Evolutionary conservation across 441 rosid species (phyloP).

Genomic region (Cnidoscolus chayamansa): DNA sequence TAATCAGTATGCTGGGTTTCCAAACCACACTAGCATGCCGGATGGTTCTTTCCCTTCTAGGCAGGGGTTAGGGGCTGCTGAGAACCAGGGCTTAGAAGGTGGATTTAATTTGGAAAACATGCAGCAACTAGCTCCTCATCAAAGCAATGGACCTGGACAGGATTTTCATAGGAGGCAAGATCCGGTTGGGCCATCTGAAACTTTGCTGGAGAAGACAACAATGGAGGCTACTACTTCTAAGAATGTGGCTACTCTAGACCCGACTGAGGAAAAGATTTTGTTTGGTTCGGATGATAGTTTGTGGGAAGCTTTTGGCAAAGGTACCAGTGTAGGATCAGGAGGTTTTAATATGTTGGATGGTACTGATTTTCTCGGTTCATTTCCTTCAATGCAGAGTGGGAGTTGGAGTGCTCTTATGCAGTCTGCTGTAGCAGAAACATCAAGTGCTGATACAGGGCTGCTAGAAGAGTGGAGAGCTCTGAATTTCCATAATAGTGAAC

Average conservation of each 20-base stretch:
- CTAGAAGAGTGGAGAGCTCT: constrained; percentile 61
- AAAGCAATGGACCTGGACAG: constrained; percentile 38
- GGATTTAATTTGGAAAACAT: constrained; percentile 44
- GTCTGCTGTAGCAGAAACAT: constrained; percentile 76
- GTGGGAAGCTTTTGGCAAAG: constrained; percentile 74
- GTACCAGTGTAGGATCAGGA: constrained; percentile 42
- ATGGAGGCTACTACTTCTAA: constrained; percentile 40
- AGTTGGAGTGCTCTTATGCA: constrained; percentile 99
- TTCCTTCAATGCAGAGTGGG: constrained; percentile 80
- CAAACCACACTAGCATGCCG: constrained; percentile 42
- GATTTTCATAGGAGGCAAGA: constrained; percentile 46
- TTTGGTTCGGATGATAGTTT: constrained; percentile 81
- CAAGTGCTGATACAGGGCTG: constrained; percentile 37
- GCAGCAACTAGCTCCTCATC: constrained; percentile 40
- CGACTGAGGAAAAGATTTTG: constrained; percentile 85
- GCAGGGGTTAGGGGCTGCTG: constrained; percentile 41
- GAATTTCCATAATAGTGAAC: constrained; percentile 35
- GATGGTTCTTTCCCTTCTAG: constrained; percentile 44
- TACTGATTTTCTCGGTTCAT: constrained; percentile 41
- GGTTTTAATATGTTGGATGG: constrained; percentile 44
- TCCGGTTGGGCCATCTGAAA: constrained; percentile 39
- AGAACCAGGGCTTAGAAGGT: constrained; percentile 41
- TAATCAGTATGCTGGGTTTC: constrained; percentile 43
- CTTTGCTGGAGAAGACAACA: constrained; percentile 39
- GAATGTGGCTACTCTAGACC: constrained; percentile 71